Conservation (phyloP, 2,329 filamentous ascomycete species). For the Colletotrichum tropicicola region DNA sequence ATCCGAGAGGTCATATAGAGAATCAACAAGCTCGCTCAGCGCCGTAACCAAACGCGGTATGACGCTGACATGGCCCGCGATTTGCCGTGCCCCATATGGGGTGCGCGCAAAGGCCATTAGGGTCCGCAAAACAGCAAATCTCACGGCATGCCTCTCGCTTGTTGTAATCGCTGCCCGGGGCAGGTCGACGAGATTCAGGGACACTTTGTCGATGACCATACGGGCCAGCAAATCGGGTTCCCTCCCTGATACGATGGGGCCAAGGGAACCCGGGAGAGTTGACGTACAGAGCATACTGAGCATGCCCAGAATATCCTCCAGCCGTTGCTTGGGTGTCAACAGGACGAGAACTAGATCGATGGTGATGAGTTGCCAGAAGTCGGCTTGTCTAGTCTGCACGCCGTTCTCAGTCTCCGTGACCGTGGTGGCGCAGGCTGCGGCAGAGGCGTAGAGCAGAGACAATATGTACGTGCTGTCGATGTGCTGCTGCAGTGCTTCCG, state of each 20-base stretch:
- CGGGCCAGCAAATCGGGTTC: conserved; percentile 53
- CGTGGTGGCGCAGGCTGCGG: conserved; percentile 65
- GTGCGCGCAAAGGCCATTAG: conserved; percentile 69
- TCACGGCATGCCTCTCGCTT: conserved; percentile 51
- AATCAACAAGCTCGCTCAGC: conserved; percentile 71
- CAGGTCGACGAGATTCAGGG: conserved; percentile 67
- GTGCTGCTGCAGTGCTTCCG: conserved; percentile 53
- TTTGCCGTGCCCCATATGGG: conserved; percentile 69
- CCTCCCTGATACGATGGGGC: conserved; percentile 64
- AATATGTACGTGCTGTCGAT: conserved; percentile 72
- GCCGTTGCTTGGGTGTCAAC: conserved; percentile 72
- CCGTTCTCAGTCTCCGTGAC: conserved; percentile 40
- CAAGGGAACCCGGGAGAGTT: conserved; percentile 69
- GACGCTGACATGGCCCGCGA: conserved; percentile 74
- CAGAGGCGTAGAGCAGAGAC: conserved; percentile 71
- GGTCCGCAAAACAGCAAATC: conserved; percentile 59
- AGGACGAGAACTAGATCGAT: conserved; percentile 74
- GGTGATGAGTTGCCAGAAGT: conserved; percentile 75
- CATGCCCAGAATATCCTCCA: conserved; percentile 70
- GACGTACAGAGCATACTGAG: conserved; percentile 75
- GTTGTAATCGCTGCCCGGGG: conserved; percentile 52
- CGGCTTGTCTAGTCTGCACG: conserved; percentile 41
- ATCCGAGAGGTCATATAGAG: conserved; percentile 66
- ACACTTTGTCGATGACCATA: conserved; percentile 69
- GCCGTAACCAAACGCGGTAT: conserved; percentile 80